A percentile compares a stretch with the other conserved stretches of the same genome.
Conservation (phyloP, 208 protist genomes). For the Herpetomonas muscarum region DNA sequence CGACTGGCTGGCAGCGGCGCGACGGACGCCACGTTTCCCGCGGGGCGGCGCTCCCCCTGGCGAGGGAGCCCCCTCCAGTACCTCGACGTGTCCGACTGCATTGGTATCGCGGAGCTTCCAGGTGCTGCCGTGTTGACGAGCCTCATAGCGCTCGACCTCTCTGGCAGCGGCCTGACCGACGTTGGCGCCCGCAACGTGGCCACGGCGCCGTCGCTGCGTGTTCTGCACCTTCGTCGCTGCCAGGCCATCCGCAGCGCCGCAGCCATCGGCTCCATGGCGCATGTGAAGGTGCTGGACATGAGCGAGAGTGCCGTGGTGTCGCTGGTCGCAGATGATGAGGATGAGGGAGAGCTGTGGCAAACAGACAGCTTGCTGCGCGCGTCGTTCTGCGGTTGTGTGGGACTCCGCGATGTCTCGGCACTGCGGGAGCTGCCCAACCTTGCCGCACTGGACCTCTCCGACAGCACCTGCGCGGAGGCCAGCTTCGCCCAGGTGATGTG, state of each 20-base stretch:
- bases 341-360: background rate
- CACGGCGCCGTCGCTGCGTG: conserved; percentile 10
- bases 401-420: conserved; percentile 6
- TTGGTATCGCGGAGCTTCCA: conserved; percentile 2
- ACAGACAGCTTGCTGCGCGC: background rate
- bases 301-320: background rate
- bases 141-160: conserved; percentile 24
- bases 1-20: conserved; percentile 12
- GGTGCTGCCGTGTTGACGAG: conserved; percentile 6
- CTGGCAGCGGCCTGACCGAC: conserved; percentile 13
- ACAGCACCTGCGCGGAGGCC: conserved; percentile 3
- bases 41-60: conserved; percentile 5
- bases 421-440: conserved; percentile 5
- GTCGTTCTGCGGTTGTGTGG: conserved; percentile 8
- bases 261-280: background rate
- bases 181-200: conserved; percentile 11
- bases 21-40: conserved; percentile 1
- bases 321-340: background rate
- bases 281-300: conserved; percentile 17
- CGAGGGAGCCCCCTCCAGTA: conserved; percentile 2
- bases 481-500: conserved; percentile 10
- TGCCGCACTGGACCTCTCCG: background rate
- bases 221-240: conserved; percentile 10
- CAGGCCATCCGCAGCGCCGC: background rate
- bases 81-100: conserved; percentile 17